Evolutionary conservation across 2,329 filamentous ascomycete species (phyloP).

Genomic region (Stagonosporopsis cucurbitacearum): DNA sequence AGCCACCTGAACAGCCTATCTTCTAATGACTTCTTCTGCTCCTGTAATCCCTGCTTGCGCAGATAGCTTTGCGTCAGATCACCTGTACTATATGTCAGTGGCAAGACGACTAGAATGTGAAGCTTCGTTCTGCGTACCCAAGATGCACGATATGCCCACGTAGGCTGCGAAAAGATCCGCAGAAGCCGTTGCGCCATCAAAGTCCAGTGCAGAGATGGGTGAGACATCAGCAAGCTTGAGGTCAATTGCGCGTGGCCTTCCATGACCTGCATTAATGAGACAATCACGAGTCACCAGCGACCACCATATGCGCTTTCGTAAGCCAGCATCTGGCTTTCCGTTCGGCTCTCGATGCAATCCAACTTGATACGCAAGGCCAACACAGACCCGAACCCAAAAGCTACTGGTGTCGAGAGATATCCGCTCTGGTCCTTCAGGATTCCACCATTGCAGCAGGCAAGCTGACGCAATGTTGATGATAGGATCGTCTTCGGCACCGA

Average conservation of each 20-base stretch:
- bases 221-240: constrained; percentile 50
- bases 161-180: constrained; percentile 49
- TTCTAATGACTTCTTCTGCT: constrained; percentile 44
- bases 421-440: constrained; percentile 51
- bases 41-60: constrained; percentile 41
- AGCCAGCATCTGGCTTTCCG: constrained; percentile 41
- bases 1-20: constrained; percentile 52
- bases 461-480: constrained; percentile 51
- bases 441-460: constrained; percentile 53
- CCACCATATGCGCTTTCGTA: constrained; percentile 54
- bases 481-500: constrained; percentile 46
- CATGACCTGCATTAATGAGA: constrained; percentile 52
- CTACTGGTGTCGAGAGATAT: constrained; percentile 53
- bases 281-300: constrained; percentile 52
- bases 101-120: neutral
- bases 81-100: constrained; percentile 25
- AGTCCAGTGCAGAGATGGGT: constrained; percentile 47
- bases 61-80: constrained; percentile 52
- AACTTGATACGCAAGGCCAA: constrained; percentile 53
- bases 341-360: constrained; percentile 53
- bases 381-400: constrained; percentile 54
- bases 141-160: constrained; percentile 49
- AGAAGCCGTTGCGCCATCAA: constrained; percentile 37
- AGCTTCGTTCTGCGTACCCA: constrained; percentile 26
- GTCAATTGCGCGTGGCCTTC: constrained; percentile 51